Percentiles rank a stretch among this genome's conserved stretches.
These are phyloP conservation scores for Sporothrix dimorphospora DNA, from an alignment of 2,329 filamentous ascomycete genomes.

Conservation along the genomic window DNA sequence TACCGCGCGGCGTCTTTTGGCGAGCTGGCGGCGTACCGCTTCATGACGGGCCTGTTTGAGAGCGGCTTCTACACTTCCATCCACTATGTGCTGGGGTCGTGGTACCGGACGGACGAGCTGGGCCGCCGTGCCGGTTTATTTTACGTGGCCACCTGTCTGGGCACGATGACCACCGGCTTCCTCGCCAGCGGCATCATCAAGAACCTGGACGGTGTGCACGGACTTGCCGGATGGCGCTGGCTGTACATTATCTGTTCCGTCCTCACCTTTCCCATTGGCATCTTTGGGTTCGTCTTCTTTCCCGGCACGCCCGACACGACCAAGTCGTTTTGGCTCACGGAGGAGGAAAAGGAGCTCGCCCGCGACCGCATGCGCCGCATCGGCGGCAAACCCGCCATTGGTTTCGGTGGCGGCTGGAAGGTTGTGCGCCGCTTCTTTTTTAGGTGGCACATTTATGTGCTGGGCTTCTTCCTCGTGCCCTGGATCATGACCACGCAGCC, in stretches of 20 bases:
- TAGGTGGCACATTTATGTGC: constrained; percentile 42
- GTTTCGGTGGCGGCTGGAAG: constrained; percentile 27
- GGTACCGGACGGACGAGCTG: constrained; percentile 64
- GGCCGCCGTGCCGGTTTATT: constrained; percentile 66
- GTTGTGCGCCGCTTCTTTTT: constrained; percentile 21
- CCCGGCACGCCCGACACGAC: constrained; percentile 28
- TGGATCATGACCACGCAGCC: constrained; percentile 47
- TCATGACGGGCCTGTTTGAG: constrained; percentile 39
- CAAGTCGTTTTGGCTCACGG: constrained; percentile 34
- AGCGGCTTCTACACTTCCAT: constrained; percentile 56
- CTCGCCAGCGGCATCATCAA: constrained; percentile 48
- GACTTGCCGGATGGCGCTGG: constrained; percentile 34
- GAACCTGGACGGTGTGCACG: constrained; percentile 43
- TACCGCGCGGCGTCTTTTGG: constrained; percentile 16
- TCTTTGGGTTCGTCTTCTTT: constrained; percentile 34
- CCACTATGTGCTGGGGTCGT: constrained; percentile 52
- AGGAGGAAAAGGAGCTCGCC: constrained; percentile 52
- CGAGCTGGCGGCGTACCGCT: constrained; percentile 52
- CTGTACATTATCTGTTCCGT: constrained; percentile 31
- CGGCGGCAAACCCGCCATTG: constrained; percentile 36
- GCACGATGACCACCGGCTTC: constrained; percentile 40
- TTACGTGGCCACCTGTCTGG: constrained; percentile 60
- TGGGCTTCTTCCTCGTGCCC: constrained; percentile 43
- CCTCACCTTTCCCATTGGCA: constrained; percentile 34
- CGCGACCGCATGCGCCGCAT: constrained; percentile 49